Conservation (phyloP, 441 rosid genomes). For the Erodium chrysanthum region DNA sequence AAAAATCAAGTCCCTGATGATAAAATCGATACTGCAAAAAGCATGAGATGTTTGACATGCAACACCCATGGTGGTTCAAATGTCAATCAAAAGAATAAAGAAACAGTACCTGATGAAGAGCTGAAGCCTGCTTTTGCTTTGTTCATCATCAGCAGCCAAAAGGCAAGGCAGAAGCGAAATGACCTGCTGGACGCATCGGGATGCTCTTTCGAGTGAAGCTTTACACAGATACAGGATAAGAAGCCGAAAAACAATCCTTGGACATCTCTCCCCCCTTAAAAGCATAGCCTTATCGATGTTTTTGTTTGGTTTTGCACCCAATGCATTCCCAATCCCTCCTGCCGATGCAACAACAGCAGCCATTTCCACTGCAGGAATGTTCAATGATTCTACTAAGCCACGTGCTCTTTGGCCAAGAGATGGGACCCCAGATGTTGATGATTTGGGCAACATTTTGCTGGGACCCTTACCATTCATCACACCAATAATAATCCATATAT, state of each 20-base stretch:
- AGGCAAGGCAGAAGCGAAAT: slow-evolving; percentile 74
- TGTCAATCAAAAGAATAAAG: slow-evolving; percentile 11
- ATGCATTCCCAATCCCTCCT: slow-evolving; percentile 92
- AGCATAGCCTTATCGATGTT: slow-evolving; percentile 91
- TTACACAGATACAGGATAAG: slow-evolving; percentile 70
- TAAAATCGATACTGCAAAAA: neutral
- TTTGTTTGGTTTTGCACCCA: slow-evolving; percentile 77
- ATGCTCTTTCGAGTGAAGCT: slow-evolving; percentile 85
- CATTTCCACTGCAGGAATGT: slow-evolving; percentile 99
- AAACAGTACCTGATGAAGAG: slow-evolving; percentile 66
- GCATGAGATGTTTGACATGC: slow-evolving; percentile 2
- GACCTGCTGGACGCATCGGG: slow-evolving; percentile 85
- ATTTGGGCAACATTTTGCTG: slow-evolving; percentile 49
- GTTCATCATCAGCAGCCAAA: slow-evolving; percentile 82
- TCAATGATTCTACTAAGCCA: slow-evolving; percentile 90
- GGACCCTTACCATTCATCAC: slow-evolving; percentile 89
- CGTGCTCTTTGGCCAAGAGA: slow-evolving; percentile 98
- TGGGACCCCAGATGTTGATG: slow-evolving; percentile 44
- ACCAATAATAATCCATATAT: slow-evolving; percentile 73
- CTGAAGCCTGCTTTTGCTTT: slow-evolving; percentile 85
- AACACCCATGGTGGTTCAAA: neutral
- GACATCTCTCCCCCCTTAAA: slow-evolving; percentile 89
- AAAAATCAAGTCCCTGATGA: slow-evolving; percentile 20
- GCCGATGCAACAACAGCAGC: slow-evolving; percentile 93
- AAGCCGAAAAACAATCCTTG: slow-evolving; percentile 83